These are phyloP conservation scores for Dactylellina leptospora DNA, from an alignment of 2,329 filamentous ascomycete genomes.

Conservation along the genomic window DNA sequence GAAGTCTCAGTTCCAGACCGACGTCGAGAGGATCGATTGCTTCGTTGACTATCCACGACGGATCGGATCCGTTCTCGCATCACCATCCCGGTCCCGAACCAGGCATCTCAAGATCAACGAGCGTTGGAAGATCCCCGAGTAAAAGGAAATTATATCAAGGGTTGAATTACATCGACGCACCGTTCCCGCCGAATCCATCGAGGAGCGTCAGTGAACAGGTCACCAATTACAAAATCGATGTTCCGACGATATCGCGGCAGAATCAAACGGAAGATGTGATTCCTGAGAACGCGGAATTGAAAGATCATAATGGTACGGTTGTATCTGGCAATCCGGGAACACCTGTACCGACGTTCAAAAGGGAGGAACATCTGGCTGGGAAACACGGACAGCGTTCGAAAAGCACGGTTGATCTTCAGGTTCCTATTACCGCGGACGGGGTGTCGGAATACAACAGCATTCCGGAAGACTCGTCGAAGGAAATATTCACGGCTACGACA, in stretches of 20 bases:
- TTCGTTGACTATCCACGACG: conserved; percentile 64
- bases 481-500: conserved; percentile 76
- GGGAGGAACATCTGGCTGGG: conserved; percentile 58
- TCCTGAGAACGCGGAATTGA: conserved; percentile 47
- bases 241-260: conserved; percentile 48
- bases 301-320: conserved; percentile 35
- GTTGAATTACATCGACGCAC: conserved; percentile 60
- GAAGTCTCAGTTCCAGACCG: conserved; percentile 63
- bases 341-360: no score
- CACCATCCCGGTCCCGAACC: conserved; percentile 57
- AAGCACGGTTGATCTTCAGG: conserved; percentile 64
- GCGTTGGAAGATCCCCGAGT: conserved; percentile 65
- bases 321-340: conserved; percentile 54
- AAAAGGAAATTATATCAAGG: conserved; percentile 69
- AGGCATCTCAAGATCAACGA: conserved; percentile 63
- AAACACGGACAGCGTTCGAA: conserved; percentile 57
- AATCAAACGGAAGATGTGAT: conserved; percentile 35
- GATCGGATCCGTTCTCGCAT: conserved; percentile 45
- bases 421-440: conserved; percentile 77
- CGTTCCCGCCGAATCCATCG: conserved; percentile 35
- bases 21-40: conserved; percentile 62
- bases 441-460: conserved; percentile 59
- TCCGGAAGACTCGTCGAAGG: conserved; percentile 61
- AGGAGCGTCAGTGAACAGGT: conserved; percentile 54
- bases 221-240: conserved; percentile 54